Percentiles rank a stretch among this genome's conserved stretches.
These are phyloP conservation scores for Fennellomyces sp. DNA, from an alignment of 371 early-diverging fungal species.

Conservation along the genomic window DNA sequence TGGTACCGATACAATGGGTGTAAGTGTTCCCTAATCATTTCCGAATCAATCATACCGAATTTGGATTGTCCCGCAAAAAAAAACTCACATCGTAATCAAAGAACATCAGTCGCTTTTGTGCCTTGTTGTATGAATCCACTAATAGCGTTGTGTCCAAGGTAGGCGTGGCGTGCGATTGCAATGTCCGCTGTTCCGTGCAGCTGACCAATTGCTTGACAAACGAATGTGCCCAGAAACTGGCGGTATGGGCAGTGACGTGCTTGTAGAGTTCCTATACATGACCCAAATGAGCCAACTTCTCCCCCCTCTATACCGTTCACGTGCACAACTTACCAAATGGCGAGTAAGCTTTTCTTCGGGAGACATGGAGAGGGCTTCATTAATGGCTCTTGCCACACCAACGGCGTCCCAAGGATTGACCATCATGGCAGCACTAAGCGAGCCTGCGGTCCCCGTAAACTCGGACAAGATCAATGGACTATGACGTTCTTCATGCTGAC, in stretches of 20 bases:
- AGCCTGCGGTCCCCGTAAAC: conserved; percentile 98
- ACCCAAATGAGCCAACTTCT: too few relatives aligned
- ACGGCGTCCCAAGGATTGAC: conserved; percentile 97
- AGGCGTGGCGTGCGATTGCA: conserved; percentile 67
- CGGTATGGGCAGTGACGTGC: conserved; percentile 88
- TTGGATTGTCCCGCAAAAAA: not conserved
- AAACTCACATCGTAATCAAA: conserved; percentile 84
- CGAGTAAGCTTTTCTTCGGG: conserved; percentile 64
- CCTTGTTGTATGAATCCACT: conserved; percentile 41
- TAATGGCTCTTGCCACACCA: conserved; percentile 91
- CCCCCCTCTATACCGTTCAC: too few relatives aligned
- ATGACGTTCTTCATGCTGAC: conserved; percentile 88
- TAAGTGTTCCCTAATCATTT: conserved; percentile 73
- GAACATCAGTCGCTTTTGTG: conserved; percentile 73
- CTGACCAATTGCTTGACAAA: conserved; percentile 70
- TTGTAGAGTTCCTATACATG: conserved; percentile 72
- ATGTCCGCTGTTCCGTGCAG: conserved; percentile 32
- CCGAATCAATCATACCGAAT: not conserved
- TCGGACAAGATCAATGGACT: conserved; percentile 95
- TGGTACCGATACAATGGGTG: conserved; percentile 72
- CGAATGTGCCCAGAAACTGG: conserved; percentile 86
- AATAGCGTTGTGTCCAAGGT: conserved; percentile 54
- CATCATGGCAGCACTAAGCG: conserved; percentile 86
- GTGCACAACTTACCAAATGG: conserved; percentile 41
- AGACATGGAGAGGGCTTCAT: conserved; percentile 83